phyloP scores from a whole-genome alignment of 2,329 filamentous ascomycete species.

The Ophiostoma sp. region DNA sequence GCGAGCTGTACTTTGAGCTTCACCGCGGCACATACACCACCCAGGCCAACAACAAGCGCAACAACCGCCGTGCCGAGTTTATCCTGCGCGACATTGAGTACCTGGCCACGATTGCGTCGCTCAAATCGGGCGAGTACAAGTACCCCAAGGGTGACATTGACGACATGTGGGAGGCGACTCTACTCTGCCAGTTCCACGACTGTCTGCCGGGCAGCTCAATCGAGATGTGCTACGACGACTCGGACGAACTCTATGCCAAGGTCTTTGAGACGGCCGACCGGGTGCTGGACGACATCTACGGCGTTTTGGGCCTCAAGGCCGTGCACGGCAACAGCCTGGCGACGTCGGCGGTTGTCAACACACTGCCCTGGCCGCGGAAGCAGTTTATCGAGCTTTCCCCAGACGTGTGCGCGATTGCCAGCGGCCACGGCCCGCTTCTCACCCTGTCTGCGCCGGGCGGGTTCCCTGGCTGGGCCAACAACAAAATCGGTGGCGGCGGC shows the following conservation, averaged over 20 bases:
- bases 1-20: conserved; percentile 95
- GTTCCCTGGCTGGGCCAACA: background rate
- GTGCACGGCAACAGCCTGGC: conserved; percentile 43
- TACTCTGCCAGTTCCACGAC: conserved; percentile 96
- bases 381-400: conserved; percentile 64
- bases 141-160: conserved; percentile 95
- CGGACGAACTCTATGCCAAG: conserved; percentile 77
- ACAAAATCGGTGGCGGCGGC: conserved; percentile 3
- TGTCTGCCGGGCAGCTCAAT: conserved; percentile 92
- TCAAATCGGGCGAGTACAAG: conserved; percentile 65
- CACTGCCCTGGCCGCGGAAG: conserved; percentile 75
- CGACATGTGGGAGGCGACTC: conserved; percentile 86
- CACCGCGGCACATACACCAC: conserved; percentile 97
- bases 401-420: conserved; percentile 49
- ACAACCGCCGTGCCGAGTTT: conserved; percentile 82
- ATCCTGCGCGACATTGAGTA: conserved; percentile 83
- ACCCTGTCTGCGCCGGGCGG: conserved; percentile 33
- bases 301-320: conserved; percentile 58
- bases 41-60: conserved; percentile 93
- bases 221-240: conserved; percentile 97
- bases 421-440: conserved; percentile 51
- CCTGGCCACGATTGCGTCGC: conserved; percentile 76
- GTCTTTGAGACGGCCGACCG: conserved; percentile 73
- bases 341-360: conserved; percentile 55
- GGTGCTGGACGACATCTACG: conserved; percentile 64